Evolutionary conservation across 225 moss, liverwort and hornwort genomes (phyloP), one percentile per base, ranked within the genome.

Genomic region (Sphagnum tenellum): DNA sequence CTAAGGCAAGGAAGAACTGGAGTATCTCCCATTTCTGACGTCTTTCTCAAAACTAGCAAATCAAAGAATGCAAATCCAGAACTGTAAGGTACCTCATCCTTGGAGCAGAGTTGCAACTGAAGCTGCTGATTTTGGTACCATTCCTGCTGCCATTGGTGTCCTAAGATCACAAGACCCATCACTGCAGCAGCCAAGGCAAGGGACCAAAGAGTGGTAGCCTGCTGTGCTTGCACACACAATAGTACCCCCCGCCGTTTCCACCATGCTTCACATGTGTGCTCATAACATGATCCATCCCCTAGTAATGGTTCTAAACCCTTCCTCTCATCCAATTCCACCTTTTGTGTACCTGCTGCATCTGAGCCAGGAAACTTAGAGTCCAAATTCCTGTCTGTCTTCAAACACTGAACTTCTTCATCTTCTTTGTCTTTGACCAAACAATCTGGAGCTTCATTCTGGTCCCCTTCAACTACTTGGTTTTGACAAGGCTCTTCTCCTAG

Each of bases 71-170:
- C 29, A 29, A 29, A 29, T 29, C 29, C 29, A 29, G 29, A 29
- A 29, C 29, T 29, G 29, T 29, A 29, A 29, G 29, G 29, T 71
- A 92, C 95, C 92, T 96, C 95, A 75, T 96, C 95, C 72, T 86
- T 92, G 49, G 88, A 75, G 63, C 80, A 84, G 48, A 96, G 89
- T 74, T 92, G 88, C 79, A 92, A 72, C 47, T 89, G 89, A 56
- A 96, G 92, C 76, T 89, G 92, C 69, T 89, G 78, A 61, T 96
- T 92, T 69, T 96, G 89, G 65, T 76, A 89, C 50, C 95, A 86
- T 74, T 96, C 92, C 59, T 88, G 85, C 73, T 96, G 95, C 95
- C 95, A 96, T 65, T 89, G 89, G 66, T 96, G 92, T 59, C 95
- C 95, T 57, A 96, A 84, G 69, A 96, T 92, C 59, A 89, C 86